phyloP scores from a whole-genome alignment of 352 stramenopile species.

The Phytophthora crassamura region DNA sequence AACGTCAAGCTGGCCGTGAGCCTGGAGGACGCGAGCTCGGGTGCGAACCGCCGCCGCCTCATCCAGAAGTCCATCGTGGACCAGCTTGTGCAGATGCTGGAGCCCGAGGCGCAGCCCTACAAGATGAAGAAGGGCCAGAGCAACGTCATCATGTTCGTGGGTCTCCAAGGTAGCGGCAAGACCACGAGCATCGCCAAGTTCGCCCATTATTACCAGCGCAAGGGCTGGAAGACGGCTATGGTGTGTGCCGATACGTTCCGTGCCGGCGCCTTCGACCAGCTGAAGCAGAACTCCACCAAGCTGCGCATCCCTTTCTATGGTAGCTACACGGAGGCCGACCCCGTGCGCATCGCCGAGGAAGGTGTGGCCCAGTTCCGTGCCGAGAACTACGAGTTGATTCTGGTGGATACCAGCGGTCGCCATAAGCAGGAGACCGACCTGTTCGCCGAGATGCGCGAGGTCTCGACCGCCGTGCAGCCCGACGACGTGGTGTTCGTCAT shows the following conservation, averaged over 20 bases:
- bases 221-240: constrained; percentile 99
- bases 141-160: constrained; percentile 96
- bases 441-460: constrained; percentile 99
- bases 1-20: constrained; percentile 91
- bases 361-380: constrained; percentile 96
- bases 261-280: constrained; percentile 98
- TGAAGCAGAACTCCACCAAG: constrained; percentile 99
- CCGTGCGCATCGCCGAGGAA: constrained; percentile 97
- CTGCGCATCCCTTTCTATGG: constrained; percentile 98
- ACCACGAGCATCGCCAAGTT: constrained; percentile 99
- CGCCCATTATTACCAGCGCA: constrained; percentile 98
- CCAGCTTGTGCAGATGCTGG: constrained; percentile 90
- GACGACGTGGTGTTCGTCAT: constrained; percentile 99
- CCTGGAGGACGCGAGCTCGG: constrained; percentile 77
- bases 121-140: constrained; percentile 92
- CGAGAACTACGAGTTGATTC: constrained; percentile 99
- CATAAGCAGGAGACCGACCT: constrained; percentile 98
- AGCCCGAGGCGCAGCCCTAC: constrained; percentile 86
- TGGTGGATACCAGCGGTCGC: constrained; percentile 98
- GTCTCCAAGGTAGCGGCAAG: constrained; percentile 96
- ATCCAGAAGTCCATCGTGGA: constrained; percentile 94
- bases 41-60: constrained; percentile 84
- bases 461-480: constrained; percentile 94
- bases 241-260: constrained; percentile 99
- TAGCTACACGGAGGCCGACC: constrained; percentile 98